A percentile compares a stretch with the other conserved stretches of the same genome.
phyloP scores from a whole-genome alignment of 2,329 filamentous ascomycete genomes.

The Colletotrichum sp. region DNA sequence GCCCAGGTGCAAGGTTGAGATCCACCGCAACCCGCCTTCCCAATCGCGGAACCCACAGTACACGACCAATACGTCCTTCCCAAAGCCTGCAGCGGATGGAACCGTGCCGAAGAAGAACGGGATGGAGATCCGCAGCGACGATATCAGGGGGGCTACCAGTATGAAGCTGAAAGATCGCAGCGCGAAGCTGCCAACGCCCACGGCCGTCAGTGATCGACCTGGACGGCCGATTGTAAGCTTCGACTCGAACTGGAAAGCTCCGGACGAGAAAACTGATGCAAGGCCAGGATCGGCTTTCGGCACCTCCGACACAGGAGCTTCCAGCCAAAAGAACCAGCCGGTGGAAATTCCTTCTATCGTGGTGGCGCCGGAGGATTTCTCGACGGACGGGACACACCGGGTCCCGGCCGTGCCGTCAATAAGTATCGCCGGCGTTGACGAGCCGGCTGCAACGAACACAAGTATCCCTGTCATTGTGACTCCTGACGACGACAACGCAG shows the following conservation, averaged over 20 bases:
- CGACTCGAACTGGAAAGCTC: conserved; percentile 80
- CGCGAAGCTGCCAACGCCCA: conserved; percentile 84
- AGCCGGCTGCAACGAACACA: not conserved
- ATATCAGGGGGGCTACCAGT: conserved; percentile 89
- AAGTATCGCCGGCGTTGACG: conserved; percentile 43
- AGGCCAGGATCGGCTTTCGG: conserved; percentile 40
- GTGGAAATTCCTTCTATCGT: conserved; percentile 59
- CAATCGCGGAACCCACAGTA: conserved; percentile 85
- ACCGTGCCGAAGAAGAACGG: conserved; percentile 73
- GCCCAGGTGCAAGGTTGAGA: conserved; percentile 60
- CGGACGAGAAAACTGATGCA: conserved; percentile 73
- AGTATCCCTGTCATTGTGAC: conserved; percentile 45
- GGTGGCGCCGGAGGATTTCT: conserved; percentile 53
- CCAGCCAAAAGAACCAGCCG: conserved; percentile 50
- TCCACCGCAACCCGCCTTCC: conserved; percentile 82
- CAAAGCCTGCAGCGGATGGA: conserved; percentile 36
- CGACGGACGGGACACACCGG: conserved; percentile 28
- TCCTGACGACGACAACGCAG: conserved; percentile 41
- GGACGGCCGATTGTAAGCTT: conserved; percentile 98
- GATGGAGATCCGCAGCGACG: conserved; percentile 82
- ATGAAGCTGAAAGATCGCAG: conserved; percentile 89
- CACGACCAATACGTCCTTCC: conserved; percentile 65
- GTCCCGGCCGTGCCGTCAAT: conserved; percentile 46
- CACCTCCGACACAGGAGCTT: not conserved
- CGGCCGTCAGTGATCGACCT: conserved; percentile 87